A percentile compares a stretch with the other conserved stretches of the same genome.
Conservation (phyloP, 805 yeast genomes). For the Metschnikowia orientalis region DNA sequence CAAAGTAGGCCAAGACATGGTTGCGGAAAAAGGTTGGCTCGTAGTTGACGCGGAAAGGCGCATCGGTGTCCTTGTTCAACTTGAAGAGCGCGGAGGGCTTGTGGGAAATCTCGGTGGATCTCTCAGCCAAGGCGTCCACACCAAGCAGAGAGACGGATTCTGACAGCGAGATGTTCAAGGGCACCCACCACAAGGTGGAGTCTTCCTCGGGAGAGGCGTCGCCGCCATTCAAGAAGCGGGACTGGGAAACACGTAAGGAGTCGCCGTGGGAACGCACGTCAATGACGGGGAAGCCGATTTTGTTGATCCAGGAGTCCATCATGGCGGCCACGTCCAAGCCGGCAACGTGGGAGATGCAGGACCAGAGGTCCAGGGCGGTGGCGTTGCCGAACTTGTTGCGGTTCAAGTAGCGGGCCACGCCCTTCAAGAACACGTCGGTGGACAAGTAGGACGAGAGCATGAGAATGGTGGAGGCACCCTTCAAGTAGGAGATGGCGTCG, state of each 20-base stretch:
- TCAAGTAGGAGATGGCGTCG: slow-evolving; percentile 75
- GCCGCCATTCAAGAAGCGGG: slow-evolving; percentile 60
- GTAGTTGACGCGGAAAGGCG: slow-evolving; percentile 54
- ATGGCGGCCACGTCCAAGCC: slow-evolving; percentile 55
- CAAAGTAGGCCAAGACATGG: slow-evolving; percentile 37
- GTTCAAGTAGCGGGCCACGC: slow-evolving; percentile 66
- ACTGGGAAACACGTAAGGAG: slow-evolving; percentile 44
- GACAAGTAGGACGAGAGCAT: slow-evolving; percentile 76
- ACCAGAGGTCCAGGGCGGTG: slow-evolving; percentile 70
- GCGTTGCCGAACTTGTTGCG: slow-evolving; percentile 66
- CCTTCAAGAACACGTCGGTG: slow-evolving; percentile 61
- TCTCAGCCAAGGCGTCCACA: slow-evolving; percentile 24
- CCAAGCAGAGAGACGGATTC: background rate
- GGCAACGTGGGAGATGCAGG: slow-evolving; percentile 56
- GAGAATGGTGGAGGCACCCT: slow-evolving; percentile 73
- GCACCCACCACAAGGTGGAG: slow-evolving; percentile 55
- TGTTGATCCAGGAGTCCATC: slow-evolving; percentile 69
- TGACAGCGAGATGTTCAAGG: slow-evolving; percentile 31
- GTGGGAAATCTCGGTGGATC: slow-evolving; percentile 3
- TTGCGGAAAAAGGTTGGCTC: slow-evolving; percentile 38
- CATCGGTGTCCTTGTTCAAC: slow-evolving; percentile 47
- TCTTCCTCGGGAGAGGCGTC: slow-evolving; percentile 58
- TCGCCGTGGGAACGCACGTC: slow-evolving; percentile 38
- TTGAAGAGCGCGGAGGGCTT: slow-evolving; percentile 31
- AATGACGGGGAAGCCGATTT: slow-evolving; percentile 70